Base-by-base conservation (phyloP, 768 basidiomycete species). In the Kondoa malvinella region DNA sequence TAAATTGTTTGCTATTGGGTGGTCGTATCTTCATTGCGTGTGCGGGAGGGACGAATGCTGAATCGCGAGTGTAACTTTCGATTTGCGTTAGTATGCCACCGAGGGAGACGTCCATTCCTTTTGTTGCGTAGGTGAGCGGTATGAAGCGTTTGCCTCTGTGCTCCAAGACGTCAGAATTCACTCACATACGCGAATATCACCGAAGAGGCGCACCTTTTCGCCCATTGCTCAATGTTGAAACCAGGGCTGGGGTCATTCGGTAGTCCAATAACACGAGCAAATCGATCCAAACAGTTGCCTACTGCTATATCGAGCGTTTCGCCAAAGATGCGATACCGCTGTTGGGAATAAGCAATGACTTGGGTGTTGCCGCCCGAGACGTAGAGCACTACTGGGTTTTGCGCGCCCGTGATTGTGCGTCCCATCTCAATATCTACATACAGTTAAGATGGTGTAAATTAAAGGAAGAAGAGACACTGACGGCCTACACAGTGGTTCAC, bases 401-500 rank as follows among this genome's bases (percentile, higher is more conserved):
- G 85, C 2, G 95, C 92, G 60, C 87, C 87, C 1, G 95, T 97
- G 71, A 99, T 88, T 71, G 89, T 83, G 56, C 95, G 83, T 34
- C 95, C 95, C 87, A 97, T 99, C 78, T 99, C 95, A 71, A 99
- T 99, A 77, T 99, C 95, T 97, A 75, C 30, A 16, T 50, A 4
- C 4, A 8, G 12, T 59, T 16, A 25, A 59, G 63, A 66, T 2
- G 21, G 27, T 58, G 64, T 21, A 67, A 17, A 64, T 33, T 2
- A 34, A 25, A 78, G 40, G 57, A n/a, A 56, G 4, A 63, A 32
- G 34, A 17, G 34, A 4, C 56, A 70, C 74, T 29, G 56, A 97
- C 95, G 95, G 62, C 95, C 95, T 33, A 99, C 86, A 74, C 95
- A 99, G 77, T 99, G 95, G 76, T 99, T 99, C n/a, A 97, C 95